These are phyloP conservation scores for Glomus cerebriforme DNA, from an alignment of 192 early-diverging fungal species.

Conservation along the genomic window DNA sequence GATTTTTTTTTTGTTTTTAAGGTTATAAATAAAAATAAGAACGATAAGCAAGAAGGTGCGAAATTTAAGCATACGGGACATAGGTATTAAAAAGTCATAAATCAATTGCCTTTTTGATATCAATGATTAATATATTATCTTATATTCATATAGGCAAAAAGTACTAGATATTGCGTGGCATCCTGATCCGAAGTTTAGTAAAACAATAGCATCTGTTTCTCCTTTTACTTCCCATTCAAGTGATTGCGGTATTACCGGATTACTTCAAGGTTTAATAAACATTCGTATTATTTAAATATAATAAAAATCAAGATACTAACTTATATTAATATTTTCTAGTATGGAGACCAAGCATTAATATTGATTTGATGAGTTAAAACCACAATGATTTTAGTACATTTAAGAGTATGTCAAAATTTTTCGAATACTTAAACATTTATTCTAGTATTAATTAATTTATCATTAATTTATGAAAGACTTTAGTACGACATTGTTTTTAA, in stretches of 20 bases:
- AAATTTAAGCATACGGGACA: neutral
- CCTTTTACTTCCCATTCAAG: neutral
- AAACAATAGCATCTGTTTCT: conserved; percentile 8
- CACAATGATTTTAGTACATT: neutral
- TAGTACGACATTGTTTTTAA: too few relatives aligned
- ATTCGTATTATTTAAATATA: neutral
- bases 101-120: neutral
- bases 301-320: neutral
- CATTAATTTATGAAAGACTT: too few relatives aligned
- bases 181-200: neutral
- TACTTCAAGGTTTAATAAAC: neutral
- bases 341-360: neutral
- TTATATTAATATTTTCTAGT: neutral
- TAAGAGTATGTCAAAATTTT: neutral
- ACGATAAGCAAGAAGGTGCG: neutral
- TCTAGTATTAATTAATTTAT: too few relatives aligned
- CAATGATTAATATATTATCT: neutral
- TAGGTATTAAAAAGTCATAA: neutral
- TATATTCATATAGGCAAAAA: neutral
- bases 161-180: conserved; percentile 19
- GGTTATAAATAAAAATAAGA: neutral
- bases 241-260: neutral
- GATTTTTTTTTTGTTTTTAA: neutral
- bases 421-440: neutral
- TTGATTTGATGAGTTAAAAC: neutral